A percentile compares a stretch with the other conserved stretches of the same genome.
Evolutionary conservation across 1,284 basidiomycete species (phyloP).

Genomic region (Leccinum pseudoinsigne): DNA sequence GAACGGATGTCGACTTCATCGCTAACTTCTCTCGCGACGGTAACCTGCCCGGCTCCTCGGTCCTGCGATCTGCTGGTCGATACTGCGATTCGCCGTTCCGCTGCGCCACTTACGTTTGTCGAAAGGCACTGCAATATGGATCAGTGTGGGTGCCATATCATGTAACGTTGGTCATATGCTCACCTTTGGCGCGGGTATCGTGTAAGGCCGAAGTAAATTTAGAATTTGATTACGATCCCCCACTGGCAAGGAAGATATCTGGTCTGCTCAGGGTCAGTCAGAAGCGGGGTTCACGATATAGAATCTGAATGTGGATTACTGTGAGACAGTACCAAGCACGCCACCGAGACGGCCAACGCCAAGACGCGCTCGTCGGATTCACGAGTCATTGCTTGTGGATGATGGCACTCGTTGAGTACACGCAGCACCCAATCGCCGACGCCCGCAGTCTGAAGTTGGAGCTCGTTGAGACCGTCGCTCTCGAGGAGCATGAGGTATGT

Average conservation of each 20-base stretch:
- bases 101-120: conserved; percentile 32
- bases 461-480: conserved; percentile 43
- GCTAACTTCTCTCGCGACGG: conserved; percentile 10
- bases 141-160: conserved; percentile 17
- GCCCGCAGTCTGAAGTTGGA: conserved; percentile 39
- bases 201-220: conserved; percentile 40
- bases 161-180: conserved; percentile 21
- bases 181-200: conserved; percentile 30
- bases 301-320: conserved; percentile 33
- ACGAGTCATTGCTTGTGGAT: conserved; percentile 3
- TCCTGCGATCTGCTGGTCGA: conserved; percentile 26
- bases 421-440: conserved; percentile 38
- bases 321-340: conserved; percentile 37
- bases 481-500: conserved; percentile 54
- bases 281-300: conserved; percentile 25
- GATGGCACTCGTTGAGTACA: conserved; percentile 21
- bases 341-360: conserved; percentile 34
- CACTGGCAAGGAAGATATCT: conserved; percentile 34
- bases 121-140: conserved; percentile 23
- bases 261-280: conserved; percentile 32
- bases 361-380: conserved; percentile 20
- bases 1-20: conserved; percentile 13
- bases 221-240: conserved; percentile 38
- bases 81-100: conserved; percentile 14
- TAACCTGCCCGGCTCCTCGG: conserved; percentile 20